phyloP scores from a whole-genome alignment of 1,139 yeast species.

The Debaryomyces nepalensis region DNA sequence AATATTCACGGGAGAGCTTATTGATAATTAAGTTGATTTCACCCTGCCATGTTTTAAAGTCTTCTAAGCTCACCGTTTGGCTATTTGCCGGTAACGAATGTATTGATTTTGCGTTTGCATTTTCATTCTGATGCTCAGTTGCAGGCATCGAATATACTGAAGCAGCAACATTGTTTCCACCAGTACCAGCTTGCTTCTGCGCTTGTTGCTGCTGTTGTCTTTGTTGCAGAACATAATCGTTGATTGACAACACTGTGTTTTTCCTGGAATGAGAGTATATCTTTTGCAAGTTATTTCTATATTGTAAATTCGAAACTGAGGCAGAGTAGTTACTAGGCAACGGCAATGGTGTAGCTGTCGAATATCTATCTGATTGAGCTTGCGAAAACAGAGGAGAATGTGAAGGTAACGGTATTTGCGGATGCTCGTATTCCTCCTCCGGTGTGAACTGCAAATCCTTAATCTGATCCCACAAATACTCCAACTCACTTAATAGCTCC shows the following conservation, averaged over 20 bases:
- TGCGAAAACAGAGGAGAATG: conserved; percentile 45
- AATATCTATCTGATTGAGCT: conserved; percentile 43
- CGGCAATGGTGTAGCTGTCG: conserved; percentile 43
- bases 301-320: conserved; percentile 34
- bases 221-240: conserved; percentile 45
- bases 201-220: conserved; percentile 29
- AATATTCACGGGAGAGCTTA: conserved; percentile 43
- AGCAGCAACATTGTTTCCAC: conserved; percentile 19
- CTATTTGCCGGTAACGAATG: conserved; percentile 16
- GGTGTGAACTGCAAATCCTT: conserved; percentile 52
- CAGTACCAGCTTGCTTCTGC: conserved; percentile 17
- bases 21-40: conserved; percentile 48
- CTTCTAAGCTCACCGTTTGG: conserved; percentile 28
- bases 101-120: conserved; percentile 16
- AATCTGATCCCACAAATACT: conserved; percentile 76
- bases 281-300: conserved; percentile 44
- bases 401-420: conserved; percentile 35
- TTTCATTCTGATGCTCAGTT: conserved; percentile 12
- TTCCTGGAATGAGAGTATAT: conserved; percentile 52
- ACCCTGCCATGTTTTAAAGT: conserved; percentile 50
- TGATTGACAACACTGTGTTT: conserved; percentile 42
- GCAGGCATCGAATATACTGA: conserved; percentile 34
- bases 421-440: conserved; percentile 35
- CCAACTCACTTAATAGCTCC: conserved; percentile 67
- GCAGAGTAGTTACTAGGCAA: conserved; percentile 25